Conservation (phyloP, 2,329 filamentous ascomycete genomes). For the Cordyceps cicadae region DNA sequence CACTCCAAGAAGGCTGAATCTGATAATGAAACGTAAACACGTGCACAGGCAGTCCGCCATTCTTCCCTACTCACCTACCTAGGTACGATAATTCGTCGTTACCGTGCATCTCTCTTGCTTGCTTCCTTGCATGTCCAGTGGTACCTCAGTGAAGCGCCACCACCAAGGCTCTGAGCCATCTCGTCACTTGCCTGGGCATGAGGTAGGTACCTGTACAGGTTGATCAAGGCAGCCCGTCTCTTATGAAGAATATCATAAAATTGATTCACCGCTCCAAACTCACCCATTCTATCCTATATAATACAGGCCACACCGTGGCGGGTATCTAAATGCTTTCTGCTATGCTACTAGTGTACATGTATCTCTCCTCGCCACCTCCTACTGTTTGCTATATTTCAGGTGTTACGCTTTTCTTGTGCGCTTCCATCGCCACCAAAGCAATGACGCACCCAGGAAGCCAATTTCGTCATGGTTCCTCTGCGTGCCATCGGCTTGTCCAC, state of each 20-base stretch:
- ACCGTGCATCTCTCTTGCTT: too few relatives aligned
- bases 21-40: too few relatives aligned
- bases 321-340: conserved; percentile 11
- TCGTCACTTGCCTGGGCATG: too few relatives aligned
- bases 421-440: conserved; percentile 4
- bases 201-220: too few relatives aligned
- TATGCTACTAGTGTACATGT: conserved; percentile 9
- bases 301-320: conserved; percentile 2
- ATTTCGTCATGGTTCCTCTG: neutral
- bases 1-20: too few relatives aligned
- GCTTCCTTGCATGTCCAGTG: too few relatives aligned
- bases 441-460: conserved; percentile 15
- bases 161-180: too few relatives aligned
- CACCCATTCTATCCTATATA: neutral
- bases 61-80: too few relatives aligned
- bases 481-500: neutral
- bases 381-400: conserved; percentile 1
- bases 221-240: too few relatives aligned
- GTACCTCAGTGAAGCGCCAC: too few relatives aligned
- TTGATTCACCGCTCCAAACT: neutral
- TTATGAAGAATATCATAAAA: neutral
- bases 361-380: neutral
- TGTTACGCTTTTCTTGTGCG: neutral
- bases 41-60: too few relatives aligned
- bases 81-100: too few relatives aligned